phyloP scores from a whole-genome alignment of 1,284 basidiomycete species.

The Neolentinus lepideus region DNA sequence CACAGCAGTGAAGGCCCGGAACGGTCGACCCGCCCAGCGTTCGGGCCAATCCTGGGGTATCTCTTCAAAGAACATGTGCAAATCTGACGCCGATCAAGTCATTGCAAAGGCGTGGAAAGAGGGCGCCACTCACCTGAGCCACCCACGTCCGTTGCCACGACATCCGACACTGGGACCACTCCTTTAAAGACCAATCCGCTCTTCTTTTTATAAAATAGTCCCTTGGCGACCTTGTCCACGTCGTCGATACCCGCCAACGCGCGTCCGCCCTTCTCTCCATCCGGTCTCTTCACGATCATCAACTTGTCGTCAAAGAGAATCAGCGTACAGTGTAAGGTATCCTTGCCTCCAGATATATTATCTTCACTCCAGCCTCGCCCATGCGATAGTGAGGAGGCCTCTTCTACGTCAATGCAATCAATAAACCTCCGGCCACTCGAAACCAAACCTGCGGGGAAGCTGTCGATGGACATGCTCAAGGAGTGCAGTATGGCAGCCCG shows the following conservation, averaged over 20 bases:
- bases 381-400: slow-evolving; percentile 41
- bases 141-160: slow-evolving; percentile 82
- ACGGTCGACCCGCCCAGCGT: slow-evolving; percentile 77
- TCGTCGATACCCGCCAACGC: slow-evolving; percentile 82
- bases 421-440: slow-evolving; percentile 85
- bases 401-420: slow-evolving; percentile 93
- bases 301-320: slow-evolving; percentile 96
- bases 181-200: slow-evolving; percentile 84
- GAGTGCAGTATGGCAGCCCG: slow-evolving; percentile 87
- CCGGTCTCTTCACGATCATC: slow-evolving; percentile 85
- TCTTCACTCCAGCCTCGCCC: slow-evolving; percentile 21
- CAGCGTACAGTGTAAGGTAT: slow-evolving; percentile 74
- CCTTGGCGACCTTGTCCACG: slow-evolving; percentile 65
- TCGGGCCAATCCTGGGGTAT: slow-evolving; percentile 77
- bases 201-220: slow-evolving; percentile 59
- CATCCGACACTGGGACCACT: slow-evolving; percentile 76
- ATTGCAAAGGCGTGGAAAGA: slow-evolving; percentile 6
- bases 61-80: slow-evolving; percentile 78
- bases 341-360: slow-evolving; percentile 1
- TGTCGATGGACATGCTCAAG: slow-evolving; percentile 80
- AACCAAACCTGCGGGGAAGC: slow-evolving; percentile 84
- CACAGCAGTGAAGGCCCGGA: slow-evolving; percentile 68
- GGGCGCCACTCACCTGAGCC: slow-evolving; percentile 53
- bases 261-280: slow-evolving; percentile 65
- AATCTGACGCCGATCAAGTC: slow-evolving; percentile 40